Percentiles rank a stretch among this genome's conserved stretches.
These are phyloP conservation scores for Phaeosphaeriaceae sp. DNA, from an alignment of 2,329 filamentous ascomycete genomes.

Conservation along the genomic window DNA sequence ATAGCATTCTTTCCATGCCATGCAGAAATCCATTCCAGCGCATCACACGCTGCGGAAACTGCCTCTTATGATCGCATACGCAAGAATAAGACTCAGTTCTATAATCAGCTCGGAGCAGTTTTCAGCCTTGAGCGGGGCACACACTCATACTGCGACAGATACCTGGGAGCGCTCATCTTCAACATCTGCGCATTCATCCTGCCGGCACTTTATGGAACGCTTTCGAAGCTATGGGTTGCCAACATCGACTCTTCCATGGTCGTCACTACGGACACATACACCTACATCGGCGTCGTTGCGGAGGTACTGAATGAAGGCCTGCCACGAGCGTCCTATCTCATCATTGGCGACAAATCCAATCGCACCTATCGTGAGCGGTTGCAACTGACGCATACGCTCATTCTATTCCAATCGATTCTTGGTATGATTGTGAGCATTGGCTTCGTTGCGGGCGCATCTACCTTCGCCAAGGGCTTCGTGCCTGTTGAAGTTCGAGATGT, in stretches of 20 bases:
- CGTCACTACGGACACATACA: conserved; percentile 71
- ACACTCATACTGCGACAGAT: conserved; percentile 40
- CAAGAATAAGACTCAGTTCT: background rate
- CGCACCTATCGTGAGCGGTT: conserved; percentile 62
- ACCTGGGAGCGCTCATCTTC: conserved; percentile 67
- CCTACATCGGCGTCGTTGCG: conserved; percentile 71
- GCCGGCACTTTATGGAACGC: conserved; percentile 71
- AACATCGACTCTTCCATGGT: conserved; percentile 70
- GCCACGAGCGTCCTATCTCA: conserved; percentile 71
- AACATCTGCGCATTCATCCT: conserved; percentile 70
- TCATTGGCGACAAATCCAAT: conserved; percentile 71
- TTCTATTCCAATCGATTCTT: conserved; percentile 62
- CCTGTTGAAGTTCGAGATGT: conserved; percentile 64
- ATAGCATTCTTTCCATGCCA: background rate
- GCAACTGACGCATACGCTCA: conserved; percentile 67
- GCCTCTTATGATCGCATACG: background rate
- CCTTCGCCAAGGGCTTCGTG: conserved; percentile 69
- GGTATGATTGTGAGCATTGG: conserved; percentile 68
- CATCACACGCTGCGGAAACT: background rate
- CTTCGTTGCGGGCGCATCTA: conserved; percentile 63
- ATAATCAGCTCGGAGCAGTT: background rate
- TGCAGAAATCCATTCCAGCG: background rate
- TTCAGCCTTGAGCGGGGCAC: background rate
- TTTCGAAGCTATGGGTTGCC: conserved; percentile 76
- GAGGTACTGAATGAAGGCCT: conserved; percentile 78